Evolutionary conservation across 108 stramenopile genomes (phyloP), one percentile per base, ranked within the genome.

Genomic region (Stephanodiscus triporus): DNA sequence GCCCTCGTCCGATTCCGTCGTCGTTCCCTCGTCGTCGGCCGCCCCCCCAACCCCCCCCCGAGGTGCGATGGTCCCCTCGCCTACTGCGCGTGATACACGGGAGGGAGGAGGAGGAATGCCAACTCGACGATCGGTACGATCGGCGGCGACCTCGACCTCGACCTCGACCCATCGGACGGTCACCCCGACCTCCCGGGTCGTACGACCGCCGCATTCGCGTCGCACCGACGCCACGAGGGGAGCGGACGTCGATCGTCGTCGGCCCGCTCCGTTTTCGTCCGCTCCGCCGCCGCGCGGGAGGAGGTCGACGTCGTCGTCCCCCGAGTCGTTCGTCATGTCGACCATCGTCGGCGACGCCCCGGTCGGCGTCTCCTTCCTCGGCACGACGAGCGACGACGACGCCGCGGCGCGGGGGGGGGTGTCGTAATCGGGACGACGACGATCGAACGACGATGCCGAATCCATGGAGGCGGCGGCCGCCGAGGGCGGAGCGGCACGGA

Each of bases 251-350:
- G 2, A 16, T 49, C n/a, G 48, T 19, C 16, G 48, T 19, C 16
- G 16, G n/a, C 2, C 6, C 19, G 48, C n/a, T 7, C 5, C 48
- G 19, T 49, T 3, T 19, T 49, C n/a, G 2, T 49, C 16, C 16
- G 2, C 19, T 3, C 2, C 48, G 48, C 48, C 48, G 19, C 48
- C 48, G 6, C 48, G 19, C n/a, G 3, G 16, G 48, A 49, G 3
- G 26, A 2, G 10, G 26, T 26, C 8, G 2, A 26, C 26, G 1
- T 54, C 26, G 53, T 24, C 36, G 10, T 61, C 60, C 4, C 34
- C 58, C 34, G 55, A 56, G n/a, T 57, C 56, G 4, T 43, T 29
- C 23, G 60, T n/a, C 38, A 61, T n/a, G 37, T 61, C 60, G 20
- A 61, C 9, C 32, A 40, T 61, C 36, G 60, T 61, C 36, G 60